Evolutionary conservation across 208 protist species (phyloP), one percentile per base, ranked within the genome.

Genomic region (Trypanosoma cruzi): DNA sequence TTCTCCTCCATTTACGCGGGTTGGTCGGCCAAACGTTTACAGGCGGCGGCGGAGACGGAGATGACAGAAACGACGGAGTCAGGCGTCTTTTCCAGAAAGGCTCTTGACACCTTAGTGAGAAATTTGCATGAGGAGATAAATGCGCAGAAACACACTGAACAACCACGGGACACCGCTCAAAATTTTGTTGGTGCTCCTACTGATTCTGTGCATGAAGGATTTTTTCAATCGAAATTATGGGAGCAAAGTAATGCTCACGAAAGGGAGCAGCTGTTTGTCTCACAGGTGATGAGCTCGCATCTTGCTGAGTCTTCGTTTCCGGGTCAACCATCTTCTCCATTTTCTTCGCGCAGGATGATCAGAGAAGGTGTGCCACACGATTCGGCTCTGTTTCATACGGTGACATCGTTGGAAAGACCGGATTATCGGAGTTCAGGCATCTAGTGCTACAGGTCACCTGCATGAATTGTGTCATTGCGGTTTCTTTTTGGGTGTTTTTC

Each of bases 241-340:
- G 40, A 48, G 53, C 42, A 53, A n/a, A 32, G 32, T n/a, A 93
- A 82, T 2, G 82, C 84, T 2, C 84, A 93, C 64, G 85, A 93
- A 36, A 55, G 85, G 24, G 88, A 93, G 68, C 79, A 82, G 53
- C 63, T 88, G 36, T 90, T 93, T 53, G 88, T 93, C 16, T 88
- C 88, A 6, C 75, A 87, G 64, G 78, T 82, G n/a, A 32, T 42
- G 61, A 49, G 42, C 69, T 71, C 16, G 32, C 28, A 44, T 18
- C 24, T 37, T 62, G 2, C 20, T 34, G 67, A 59, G 22, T 29
- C 24, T 5, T 16, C 57, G 1, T 44, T 18, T 2, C 26, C 16
- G 7, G 42, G 48, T 5, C 16, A 48, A 10, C 32, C 14, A 28
- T 50, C 24, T n/a, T 18, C 7, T 16, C n/a, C n/a, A 8, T 36